Base-by-base conservation (phyloP, 2,329 filamentous ascomycete genomes). In the Hirsutella minnesotensis region DNA sequence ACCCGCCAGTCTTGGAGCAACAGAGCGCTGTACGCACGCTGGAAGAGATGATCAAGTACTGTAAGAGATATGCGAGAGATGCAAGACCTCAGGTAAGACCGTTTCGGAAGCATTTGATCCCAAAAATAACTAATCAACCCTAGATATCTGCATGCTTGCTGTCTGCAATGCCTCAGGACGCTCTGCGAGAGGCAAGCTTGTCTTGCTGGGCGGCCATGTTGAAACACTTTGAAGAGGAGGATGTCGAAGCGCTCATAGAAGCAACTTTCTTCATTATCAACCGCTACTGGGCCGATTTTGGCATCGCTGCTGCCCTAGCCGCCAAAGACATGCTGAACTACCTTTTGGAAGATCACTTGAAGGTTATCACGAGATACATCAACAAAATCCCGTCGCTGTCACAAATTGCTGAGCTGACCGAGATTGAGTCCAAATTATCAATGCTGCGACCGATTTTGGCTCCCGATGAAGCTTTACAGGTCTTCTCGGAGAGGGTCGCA, bases 61-160 rank as follows among this genome's bases (percentile, higher is more conserved):
- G 86, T 37, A 82, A 79, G 53, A 71, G 72, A 3, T 80, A 85
- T 54, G 78, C 89, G 27, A 81, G 79, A 47, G 79, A 83, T 52
- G 92, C 86, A 40, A 70, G 95, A 34, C 90, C 92, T 19, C 90
- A 95, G 68, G 85, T 87, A 62, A 51, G 70, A 61, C 22, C 16
- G 31, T 9, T 2, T 9, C 39, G 19, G 7, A 33, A 2, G 15
- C 12, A 15, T 9, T 18, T 9, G 10, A 10, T n/a, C 5, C 16
- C 21, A 19, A 36, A 19, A n/a, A n/a, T n/a, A n/a, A 16, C 41
- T 29, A 42, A 18, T 9, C 10, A 12, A 8, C 18, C 13, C 10
- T 53, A 90, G 80, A 90, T 96, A 44, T 87, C 87, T 50, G 88
- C 90, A n/a, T 95, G 86, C 56, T 69, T 98, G 12, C 79, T 94